A percentile compares a stretch with the other conserved stretches of the same genome.
phyloP scores from a whole-genome alignment of 768 basidiomycete species.

The Dictyophora rubrovolvata region DNA sequence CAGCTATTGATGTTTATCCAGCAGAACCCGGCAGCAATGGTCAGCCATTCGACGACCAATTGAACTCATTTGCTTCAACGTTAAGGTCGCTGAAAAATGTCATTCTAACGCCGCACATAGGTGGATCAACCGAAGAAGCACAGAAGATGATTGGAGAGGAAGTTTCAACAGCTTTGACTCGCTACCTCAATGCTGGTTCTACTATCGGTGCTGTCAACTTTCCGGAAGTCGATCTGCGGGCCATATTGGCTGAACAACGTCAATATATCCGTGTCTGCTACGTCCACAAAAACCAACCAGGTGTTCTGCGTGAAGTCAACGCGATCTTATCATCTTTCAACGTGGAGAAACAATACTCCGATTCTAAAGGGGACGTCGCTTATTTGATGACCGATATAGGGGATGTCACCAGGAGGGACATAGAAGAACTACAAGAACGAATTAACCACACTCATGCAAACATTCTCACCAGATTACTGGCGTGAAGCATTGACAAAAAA shows the following conservation, averaged over 20 bases:
- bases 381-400: conserved; percentile 98
- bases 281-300: conserved; percentile 91
- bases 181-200: conserved; percentile 89
- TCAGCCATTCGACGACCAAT: conserved; percentile 74
- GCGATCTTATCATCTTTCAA: conserved; percentile 90
- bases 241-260: conserved; percentile 77
- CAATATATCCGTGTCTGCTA: conserved; percentile 84
- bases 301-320: conserved; percentile 92
- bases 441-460: conserved; percentile 77
- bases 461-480: conserved; percentile 81
- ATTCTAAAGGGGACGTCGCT: conserved; percentile 85
- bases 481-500: conserved; percentile 20
- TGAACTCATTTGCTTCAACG: conserved; percentile 75
- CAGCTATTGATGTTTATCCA: conserved; percentile 92
- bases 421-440: conserved; percentile 64
- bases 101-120: conserved; percentile 97
- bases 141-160: conserved; percentile 96
- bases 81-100: conserved; percentile 78
- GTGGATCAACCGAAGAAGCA: conserved; percentile 97
- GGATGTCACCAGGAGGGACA: conserved; percentile 71
- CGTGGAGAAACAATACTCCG: conserved; percentile 99
- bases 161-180: conserved; percentile 71
- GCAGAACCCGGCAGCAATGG: conserved; percentile 90
- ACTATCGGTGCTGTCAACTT: conserved; percentile 94
- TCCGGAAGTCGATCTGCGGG: conserved; percentile 94